Evolutionary conservation across 2,329 filamentous ascomycete genomes (phyloP).

Genomic region (Aureobasidium sp.): DNA sequence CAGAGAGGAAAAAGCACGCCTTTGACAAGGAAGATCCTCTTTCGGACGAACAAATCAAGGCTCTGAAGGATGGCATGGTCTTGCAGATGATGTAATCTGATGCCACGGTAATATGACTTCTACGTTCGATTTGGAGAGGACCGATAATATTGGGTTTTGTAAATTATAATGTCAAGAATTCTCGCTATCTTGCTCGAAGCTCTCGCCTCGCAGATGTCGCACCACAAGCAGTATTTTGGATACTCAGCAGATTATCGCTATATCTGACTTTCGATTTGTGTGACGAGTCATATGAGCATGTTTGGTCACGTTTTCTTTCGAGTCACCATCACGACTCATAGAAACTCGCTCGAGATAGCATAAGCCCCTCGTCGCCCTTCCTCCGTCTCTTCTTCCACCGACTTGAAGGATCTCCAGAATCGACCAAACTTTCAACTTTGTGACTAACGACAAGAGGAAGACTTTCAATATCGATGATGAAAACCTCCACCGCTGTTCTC

Average conservation of each 20-base stretch:
- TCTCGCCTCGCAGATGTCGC: not conserved
- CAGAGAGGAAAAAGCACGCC: not conserved
- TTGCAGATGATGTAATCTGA: not conserved
- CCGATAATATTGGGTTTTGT: no score
- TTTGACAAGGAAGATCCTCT: constrained; percentile 4
- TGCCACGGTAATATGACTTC: not conserved
- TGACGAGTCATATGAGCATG: not conserved
- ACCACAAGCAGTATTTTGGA: not conserved
- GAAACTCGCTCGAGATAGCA: no score
- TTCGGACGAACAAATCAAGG: not conserved
- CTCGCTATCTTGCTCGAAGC: not conserved
- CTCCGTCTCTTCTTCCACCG: no score
- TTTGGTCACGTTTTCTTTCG: no score
- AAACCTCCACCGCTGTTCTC: not conserved
- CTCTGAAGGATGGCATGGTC: constrained; percentile 13
- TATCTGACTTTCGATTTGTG: not conserved
- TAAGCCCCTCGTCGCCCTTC: no score
- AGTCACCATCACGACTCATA: no score
- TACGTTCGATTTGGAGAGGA: not conserved
- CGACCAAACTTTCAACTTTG: no score
- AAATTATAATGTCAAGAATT: not conserved
- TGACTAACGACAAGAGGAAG: not conserved
- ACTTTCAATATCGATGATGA: not conserved
- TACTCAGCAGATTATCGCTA: not conserved
- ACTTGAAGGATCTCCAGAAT: no score